These are phyloP conservation scores for Phytophthora pseudosyringae DNA, from an alignment of 352 stramenopile genomes.

Conservation along the genomic window DNA sequence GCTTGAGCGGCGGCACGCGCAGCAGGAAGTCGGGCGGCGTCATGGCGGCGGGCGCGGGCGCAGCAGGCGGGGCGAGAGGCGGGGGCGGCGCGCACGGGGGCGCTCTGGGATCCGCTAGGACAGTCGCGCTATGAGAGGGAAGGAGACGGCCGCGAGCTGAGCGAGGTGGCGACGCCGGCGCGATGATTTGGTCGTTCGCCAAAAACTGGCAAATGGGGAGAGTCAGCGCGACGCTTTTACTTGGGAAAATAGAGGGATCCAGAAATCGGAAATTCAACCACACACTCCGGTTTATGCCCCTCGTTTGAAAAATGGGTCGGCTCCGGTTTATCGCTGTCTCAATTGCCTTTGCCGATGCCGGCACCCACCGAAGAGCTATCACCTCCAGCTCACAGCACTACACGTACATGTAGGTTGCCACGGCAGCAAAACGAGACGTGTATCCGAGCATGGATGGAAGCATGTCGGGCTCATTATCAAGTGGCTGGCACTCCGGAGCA, in stretches of 20 bases:
- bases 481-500: background rate
- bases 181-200: slow-evolving; percentile 21
- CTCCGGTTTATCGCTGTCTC: too few species aligned
- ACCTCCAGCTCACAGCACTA: background rate
- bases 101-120: slow-evolving; percentile 9
- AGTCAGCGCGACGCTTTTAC: slow-evolving; percentile 27
- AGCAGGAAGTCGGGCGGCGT: slow-evolving; percentile 52
- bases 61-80: background rate
- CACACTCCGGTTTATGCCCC: background rate
- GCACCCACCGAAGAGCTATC: background rate
- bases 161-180: slow-evolving; percentile 19
- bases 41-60: slow-evolving; percentile 16
- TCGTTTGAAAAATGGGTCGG: too few species aligned
- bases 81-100: background rate
- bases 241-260: slow-evolving; percentile 8
- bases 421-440: background rate
- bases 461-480: background rate
- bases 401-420: slow-evolving; percentile 4
- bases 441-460: background rate
- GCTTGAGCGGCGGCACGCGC: slow-evolving; percentile 58
- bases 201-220: slow-evolving; percentile 10
- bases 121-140: slow-evolving; percentile 26
- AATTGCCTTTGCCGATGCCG: too few species aligned
- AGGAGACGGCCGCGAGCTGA: slow-evolving; percentile 2
- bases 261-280: slow-evolving; percentile 15